Evolutionary conservation across 768 basidiomycete species (phyloP).

Genomic region (Leccinum broughii): DNA sequence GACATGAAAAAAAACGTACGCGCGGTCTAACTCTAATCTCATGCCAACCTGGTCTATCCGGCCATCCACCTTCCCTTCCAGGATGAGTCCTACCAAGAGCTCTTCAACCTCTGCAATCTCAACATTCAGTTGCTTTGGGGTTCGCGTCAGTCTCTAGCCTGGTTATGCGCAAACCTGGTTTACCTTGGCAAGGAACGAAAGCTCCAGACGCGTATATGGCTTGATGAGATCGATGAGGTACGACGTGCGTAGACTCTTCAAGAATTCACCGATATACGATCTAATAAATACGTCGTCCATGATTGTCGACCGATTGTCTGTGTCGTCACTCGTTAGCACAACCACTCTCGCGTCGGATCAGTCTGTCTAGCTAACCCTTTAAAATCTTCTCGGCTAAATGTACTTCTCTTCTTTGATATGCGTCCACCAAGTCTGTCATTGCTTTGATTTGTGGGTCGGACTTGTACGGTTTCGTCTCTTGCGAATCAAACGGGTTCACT

Average conservation of each 20-base stretch:
- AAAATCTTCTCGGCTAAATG: slow-evolving; percentile 97
- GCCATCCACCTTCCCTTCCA: slow-evolving; percentile 97
- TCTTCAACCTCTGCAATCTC: slow-evolving; percentile 90
- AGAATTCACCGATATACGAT: slow-evolving; percentile 93
- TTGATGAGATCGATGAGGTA: slow-evolving; percentile 98
- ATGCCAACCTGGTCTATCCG: slow-evolving; percentile 96
- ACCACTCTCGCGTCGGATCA: not conserved
- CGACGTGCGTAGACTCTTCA: slow-evolving; percentile 91
- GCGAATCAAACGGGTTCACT: slow-evolving; percentile 98
- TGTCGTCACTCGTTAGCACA: slow-evolving; percentile 1
- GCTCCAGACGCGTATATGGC: slow-evolving; percentile 92
- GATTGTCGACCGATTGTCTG: slow-evolving; percentile 93
- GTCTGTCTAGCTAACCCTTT: slow-evolving; percentile 55
- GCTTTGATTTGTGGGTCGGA: slow-evolving; percentile 95
- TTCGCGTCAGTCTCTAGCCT: slow-evolving; percentile 1
- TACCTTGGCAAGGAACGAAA: slow-evolving; percentile 91
- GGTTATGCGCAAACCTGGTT: slow-evolving; percentile 9
- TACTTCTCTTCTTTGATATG: slow-evolving; percentile 95
- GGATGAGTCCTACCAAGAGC: slow-evolving; percentile 86
- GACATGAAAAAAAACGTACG: slow-evolving; percentile 44
- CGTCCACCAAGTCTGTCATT: slow-evolving; percentile 96
- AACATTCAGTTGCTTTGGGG: slow-evolving; percentile 93
- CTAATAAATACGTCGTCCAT: slow-evolving; percentile 96
- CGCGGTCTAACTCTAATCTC: slow-evolving; percentile 85
- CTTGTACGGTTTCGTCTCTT: slow-evolving; percentile 99